A percentile compares a stretch with the other conserved stretches of the same genome.
Evolutionary conservation across 2,329 filamentous ascomycete species (phyloP).

Genomic region (Pseudogymnoascus sp.): DNA sequence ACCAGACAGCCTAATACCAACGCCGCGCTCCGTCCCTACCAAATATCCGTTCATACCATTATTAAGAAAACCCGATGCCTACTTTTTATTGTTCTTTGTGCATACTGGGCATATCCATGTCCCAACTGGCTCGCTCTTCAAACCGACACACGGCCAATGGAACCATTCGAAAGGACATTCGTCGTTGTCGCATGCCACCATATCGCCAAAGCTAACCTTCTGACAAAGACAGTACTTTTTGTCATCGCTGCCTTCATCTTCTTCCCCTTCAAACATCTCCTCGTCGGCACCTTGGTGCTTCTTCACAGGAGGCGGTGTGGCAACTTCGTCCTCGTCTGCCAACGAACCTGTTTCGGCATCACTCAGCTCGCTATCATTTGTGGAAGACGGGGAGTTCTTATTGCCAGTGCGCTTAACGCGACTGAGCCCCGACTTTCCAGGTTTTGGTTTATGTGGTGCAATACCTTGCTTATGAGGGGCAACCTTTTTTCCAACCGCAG

Average conservation of each 20-base stretch:
- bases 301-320: constrained; percentile 29
- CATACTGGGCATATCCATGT: constrained; percentile 61
- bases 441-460: constrained; percentile 21
- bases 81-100: constrained; percentile 32
- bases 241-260: constrained; percentile 67
- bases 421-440: constrained; percentile 49
- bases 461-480: constrained; percentile 26
- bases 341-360: constrained; percentile 50
- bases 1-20: background rate
- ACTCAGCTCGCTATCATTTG: constrained; percentile 55
- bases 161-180: constrained; percentile 80
- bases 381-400: constrained; percentile 54
- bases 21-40: background rate
- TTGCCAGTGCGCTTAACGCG: constrained; percentile 45
- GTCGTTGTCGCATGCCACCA: constrained; percentile 83
- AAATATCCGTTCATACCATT: background rate
- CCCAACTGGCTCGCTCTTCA: constrained; percentile 59
- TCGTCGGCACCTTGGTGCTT: constrained; percentile 46
- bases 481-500: constrained; percentile 29
- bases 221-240: constrained; percentile 75
- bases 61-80: background rate
- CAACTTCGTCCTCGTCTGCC: constrained; percentile 40
- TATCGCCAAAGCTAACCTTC: constrained; percentile 75
- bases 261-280: constrained; percentile 46
- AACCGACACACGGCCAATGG: constrained; percentile 67